These are phyloP conservation scores for Cucumis variabilis DNA, from an alignment of 331 rosid genomes.

Conservation along the genomic window DNA sequence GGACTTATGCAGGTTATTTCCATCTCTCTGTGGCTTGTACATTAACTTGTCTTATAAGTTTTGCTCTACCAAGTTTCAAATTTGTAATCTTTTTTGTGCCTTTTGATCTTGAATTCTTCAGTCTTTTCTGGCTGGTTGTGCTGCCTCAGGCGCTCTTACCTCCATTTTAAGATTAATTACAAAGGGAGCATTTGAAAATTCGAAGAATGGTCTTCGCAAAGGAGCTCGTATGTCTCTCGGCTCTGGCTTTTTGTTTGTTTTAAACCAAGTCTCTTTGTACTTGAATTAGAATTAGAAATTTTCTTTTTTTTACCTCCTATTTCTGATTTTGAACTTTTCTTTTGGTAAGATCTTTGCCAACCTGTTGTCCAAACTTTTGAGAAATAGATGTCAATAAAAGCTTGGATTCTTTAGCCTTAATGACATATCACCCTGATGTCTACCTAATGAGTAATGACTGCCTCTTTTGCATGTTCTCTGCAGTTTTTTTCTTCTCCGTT, in stretches of 20 bases:
- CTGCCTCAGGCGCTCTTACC: conserved; percentile 84
- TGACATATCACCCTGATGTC: background rate
- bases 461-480: conserved; percentile 35
- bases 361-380: background rate
- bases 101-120: conserved; percentile 44
- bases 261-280: background rate
- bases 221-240: conserved; percentile 68
- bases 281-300: background rate
- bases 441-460: background rate
- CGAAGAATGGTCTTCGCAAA: conserved; percentile 74
- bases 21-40: background rate
- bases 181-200: conserved; percentile 79
- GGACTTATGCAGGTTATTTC: conserved; percentile 72
- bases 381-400: background rate
- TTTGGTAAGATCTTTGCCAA: background rate
- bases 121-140: conserved; percentile 85
- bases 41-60: background rate
- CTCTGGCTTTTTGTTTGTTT: background rate
- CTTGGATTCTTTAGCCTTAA: background rate
- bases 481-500: conserved; percentile 86
- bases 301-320: background rate
- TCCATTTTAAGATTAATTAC: conserved; percentile 85
- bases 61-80: background rate
- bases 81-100: background rate
- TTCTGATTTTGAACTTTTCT: background rate